Conservation (phyloP, 345 rosid genomes). For the Barbarea vulgaris region DNA sequence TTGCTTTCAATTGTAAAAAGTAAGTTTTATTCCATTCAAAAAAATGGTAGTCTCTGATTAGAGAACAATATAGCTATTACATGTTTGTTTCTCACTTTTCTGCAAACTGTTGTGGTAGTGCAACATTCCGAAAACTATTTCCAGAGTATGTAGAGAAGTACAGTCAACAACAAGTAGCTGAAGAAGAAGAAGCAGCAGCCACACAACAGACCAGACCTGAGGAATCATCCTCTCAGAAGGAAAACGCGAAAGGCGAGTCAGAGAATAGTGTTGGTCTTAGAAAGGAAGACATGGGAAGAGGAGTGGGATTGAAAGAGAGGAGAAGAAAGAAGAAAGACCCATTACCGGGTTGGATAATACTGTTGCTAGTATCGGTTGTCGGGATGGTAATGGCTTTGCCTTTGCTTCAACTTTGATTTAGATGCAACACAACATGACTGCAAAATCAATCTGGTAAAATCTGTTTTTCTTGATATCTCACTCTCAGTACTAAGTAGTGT, state of each 20-base stretch:
- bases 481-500: constrained; percentile 1
- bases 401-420: constrained; percentile 70
- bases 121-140: constrained; percentile 76
- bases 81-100: neutral
- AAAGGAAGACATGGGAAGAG: constrained; percentile 20
- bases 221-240: constrained; percentile 42
- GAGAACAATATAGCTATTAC: neutral
- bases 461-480: neutral
- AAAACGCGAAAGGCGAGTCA: constrained; percentile 24
- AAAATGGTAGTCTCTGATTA: neutral
- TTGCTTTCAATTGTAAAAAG: constrained; percentile 89
- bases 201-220: constrained; percentile 43
- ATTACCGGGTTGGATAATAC: constrained; percentile 75
- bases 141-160: constrained; percentile 82
- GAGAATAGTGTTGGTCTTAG: constrained; percentile 40
- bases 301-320: constrained; percentile 27
- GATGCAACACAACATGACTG: neutral
- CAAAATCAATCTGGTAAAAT: neutral
- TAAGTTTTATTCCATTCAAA: constrained; percentile 47
- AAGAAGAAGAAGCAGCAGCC: constrained; percentile 55
- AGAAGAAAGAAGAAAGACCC: constrained; percentile 52
- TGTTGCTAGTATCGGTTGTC: constrained; percentile 70
- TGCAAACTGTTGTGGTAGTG: neutral
- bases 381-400: constrained; percentile 93
- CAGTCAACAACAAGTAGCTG: constrained; percentile 53